Percentiles rank a stretch among this genome's conserved stretches.
phyloP scores from a whole-genome alignment of 768 basidiomycete species.

The Pleurotus citrinopileatus region DNA sequence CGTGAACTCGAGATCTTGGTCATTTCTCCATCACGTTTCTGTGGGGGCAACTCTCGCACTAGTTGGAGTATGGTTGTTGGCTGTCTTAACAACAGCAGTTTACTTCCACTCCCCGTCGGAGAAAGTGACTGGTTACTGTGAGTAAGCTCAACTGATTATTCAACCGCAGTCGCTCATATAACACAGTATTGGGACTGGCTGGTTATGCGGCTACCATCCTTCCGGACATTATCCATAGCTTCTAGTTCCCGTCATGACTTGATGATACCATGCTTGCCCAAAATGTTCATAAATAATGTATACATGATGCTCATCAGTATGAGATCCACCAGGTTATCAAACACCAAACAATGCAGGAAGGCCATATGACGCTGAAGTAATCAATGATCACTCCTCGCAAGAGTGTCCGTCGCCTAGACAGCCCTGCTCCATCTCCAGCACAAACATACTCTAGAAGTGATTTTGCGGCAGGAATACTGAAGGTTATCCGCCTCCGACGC shows the following conservation, averaged over 20 bases:
- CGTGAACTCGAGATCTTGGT: slow-evolving; percentile 29
- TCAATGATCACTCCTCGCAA: slow-evolving; percentile 36
- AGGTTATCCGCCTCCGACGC: slow-evolving; percentile 49
- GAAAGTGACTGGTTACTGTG: slow-evolving; percentile 84
- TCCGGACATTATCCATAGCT: background rate
- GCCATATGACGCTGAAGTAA: slow-evolving; percentile 34
- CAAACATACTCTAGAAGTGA: slow-evolving; percentile 13
- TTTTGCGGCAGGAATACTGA: slow-evolving; percentile 38
- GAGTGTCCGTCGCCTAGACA: slow-evolving; percentile 25
- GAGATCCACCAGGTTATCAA: slow-evolving; percentile 37
- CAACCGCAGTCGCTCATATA: slow-evolving; percentile 7
- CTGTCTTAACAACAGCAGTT: slow-evolving; percentile 74
- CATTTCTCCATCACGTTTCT: slow-evolving; percentile 44
- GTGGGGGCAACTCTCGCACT: slow-evolving; percentile 43
- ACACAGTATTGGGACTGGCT: slow-evolving; percentile 26
- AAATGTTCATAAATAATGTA: too few relatives aligned
- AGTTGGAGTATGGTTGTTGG: slow-evolving; percentile 68
- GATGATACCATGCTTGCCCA: too few relatives aligned
- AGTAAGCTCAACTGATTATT: slow-evolving; percentile 28
- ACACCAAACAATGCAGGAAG: slow-evolving; percentile 31
- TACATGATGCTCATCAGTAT: too few relatives aligned
- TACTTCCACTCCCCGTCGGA: slow-evolving; percentile 91
- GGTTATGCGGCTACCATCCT: slow-evolving; percentile 21
- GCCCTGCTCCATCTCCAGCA: slow-evolving; percentile 14
- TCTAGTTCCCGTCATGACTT: too few relatives aligned